Evolutionary conservation across 768 basidiomycete species (phyloP).

Genomic region (Trametes elegans): DNA sequence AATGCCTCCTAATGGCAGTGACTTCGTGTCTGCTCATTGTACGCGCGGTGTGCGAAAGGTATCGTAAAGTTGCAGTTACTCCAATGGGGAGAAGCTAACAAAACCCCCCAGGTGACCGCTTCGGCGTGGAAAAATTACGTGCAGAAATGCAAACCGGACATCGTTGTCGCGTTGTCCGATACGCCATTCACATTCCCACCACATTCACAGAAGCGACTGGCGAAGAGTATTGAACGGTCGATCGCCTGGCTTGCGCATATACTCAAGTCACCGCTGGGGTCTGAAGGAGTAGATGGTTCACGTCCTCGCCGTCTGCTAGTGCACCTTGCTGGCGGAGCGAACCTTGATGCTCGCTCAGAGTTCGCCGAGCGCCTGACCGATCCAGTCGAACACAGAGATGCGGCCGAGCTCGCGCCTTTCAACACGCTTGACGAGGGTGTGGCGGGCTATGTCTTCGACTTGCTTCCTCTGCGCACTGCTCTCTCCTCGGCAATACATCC

Average conservation of each 20-base stretch:
- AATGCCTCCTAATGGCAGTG: conserved; percentile 72
- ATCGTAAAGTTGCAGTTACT: too few relatives aligned
- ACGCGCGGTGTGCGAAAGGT: conserved; percentile 75
- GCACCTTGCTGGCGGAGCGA: conserved; percentile 65
- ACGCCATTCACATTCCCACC: conserved; percentile 62
- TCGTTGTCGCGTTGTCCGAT: conserved; percentile 71
- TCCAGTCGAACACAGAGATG: conserved; percentile 52
- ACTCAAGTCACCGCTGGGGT: conserved; percentile 34
- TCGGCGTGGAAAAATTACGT: conserved; percentile 56
- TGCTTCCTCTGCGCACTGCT: conserved; percentile 45
- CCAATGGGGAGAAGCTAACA: too few relatives aligned
- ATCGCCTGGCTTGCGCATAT: conserved; percentile 60
- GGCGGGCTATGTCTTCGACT: conserved; percentile 68
- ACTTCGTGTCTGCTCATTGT: conserved; percentile 53
- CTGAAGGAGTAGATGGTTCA: conserved; percentile 14
- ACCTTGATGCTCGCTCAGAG: conserved; percentile 53
- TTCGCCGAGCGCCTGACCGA: conserved; percentile 63
- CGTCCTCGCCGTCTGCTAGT: conserved; percentile 54
- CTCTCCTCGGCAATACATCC: background rate
- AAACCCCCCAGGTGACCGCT: conserved; percentile 45
- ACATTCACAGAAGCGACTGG: conserved; percentile 74
- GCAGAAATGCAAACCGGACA: conserved; percentile 57
- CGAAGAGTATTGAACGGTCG: conserved; percentile 73
- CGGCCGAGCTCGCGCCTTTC: conserved; percentile 48
- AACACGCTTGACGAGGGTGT: conserved; percentile 65